Conservation (phyloP, 2,329 filamentous ascomycete species). For the Colletotrichum orchidophilum region DNA sequence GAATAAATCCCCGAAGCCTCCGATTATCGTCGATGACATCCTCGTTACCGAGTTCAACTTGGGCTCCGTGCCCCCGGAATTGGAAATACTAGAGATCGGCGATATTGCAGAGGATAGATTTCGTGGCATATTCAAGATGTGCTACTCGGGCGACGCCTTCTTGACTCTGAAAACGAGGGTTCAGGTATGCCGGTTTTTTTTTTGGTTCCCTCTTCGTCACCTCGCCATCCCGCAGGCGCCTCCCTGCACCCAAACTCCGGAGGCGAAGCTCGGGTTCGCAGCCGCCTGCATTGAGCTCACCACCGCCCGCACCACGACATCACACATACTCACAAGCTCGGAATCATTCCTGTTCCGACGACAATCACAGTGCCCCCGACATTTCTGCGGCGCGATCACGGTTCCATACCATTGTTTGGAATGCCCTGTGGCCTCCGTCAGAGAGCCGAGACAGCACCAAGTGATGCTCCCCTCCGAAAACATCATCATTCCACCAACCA, state of each 20-base stretch:
- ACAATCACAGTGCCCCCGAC: background rate
- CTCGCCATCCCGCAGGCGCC: background rate
- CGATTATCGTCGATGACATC: conserved; percentile 99
- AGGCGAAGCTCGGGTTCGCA: conserved; percentile 9
- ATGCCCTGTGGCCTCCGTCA: background rate
- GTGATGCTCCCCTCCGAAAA: background rate
- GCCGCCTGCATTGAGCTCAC: conserved; percentile 8
- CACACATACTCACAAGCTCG: background rate
- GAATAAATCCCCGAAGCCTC: conserved; percentile 97
- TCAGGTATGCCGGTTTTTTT: conserved; percentile 66
- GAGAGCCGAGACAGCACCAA: conserved; percentile 16
- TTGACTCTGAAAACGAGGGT: conserved; percentile 95
- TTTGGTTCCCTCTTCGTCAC: conserved; percentile 20
- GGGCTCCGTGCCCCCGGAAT: conserved; percentile 89
- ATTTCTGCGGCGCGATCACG: background rate
- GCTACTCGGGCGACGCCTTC: conserved; percentile 94
- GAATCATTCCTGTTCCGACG: background rate
- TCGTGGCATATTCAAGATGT: conserved; percentile 99
- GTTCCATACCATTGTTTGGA: conserved; percentile 19
- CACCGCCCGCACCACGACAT: background rate
- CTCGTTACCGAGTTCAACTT: conserved; percentile 97
- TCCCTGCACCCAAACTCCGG: conserved; percentile 14
- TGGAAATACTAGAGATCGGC: conserved; percentile 97
- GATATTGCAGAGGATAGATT: conserved; percentile 97
- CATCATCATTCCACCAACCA: conserved; percentile 2